Base-by-base conservation (phyloP, 2,329 filamentous ascomycete species). In the Pochonia chlamydosporia region DNA sequence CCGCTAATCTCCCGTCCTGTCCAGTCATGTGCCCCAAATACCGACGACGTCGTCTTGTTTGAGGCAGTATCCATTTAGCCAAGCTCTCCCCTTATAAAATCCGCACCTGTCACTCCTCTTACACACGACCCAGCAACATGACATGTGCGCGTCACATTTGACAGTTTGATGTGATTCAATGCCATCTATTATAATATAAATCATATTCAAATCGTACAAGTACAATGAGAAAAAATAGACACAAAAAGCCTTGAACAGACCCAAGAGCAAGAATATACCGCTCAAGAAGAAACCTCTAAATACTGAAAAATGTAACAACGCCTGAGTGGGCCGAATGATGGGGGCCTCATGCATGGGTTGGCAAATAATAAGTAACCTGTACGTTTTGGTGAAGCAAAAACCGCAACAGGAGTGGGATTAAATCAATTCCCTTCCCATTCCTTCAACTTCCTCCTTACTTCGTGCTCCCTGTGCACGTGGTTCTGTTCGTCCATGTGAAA, bases 251-350 rank as follows among this genome's bases (percentile, higher is more conserved):
- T 5, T 16, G 3, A 21, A 20, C 18, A 23, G 13, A 16, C 35
- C 13, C 18, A 23, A 39, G 35, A 36, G n/a, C 10, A 18, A 26
- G 26, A 36, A 40, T 36, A 33, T n/a, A 33, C n/a, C 46, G 46
- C 51, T 41, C 24, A n/a, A n/a, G n/a, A n/a, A n/a, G 26, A 40
- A 33, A 25, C 39, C 24, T 40, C 39, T 46, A 41, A 30, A 47
- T 43, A 41, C 44, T 20, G n/a, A 13, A 39, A 48, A 50, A 48
- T 42, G 40, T 47, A 41, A 50, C 50, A 54, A 54, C 52, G 50
- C 52, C 49, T 44, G 26, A 46, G 44, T 45, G 40, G 42, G 37
- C 52, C 52, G 36, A 40, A 21, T 47, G 43, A 45, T 40, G 44
- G 48, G 49, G 35, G 11, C 33, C 18, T 10, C 35, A 39, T 39